A percentile compares a stretch with the other conserved stretches of the same genome.
phyloP scores from a whole-genome alignment of 139 green algal genomes.

The Marvania coccoides region DNA sequence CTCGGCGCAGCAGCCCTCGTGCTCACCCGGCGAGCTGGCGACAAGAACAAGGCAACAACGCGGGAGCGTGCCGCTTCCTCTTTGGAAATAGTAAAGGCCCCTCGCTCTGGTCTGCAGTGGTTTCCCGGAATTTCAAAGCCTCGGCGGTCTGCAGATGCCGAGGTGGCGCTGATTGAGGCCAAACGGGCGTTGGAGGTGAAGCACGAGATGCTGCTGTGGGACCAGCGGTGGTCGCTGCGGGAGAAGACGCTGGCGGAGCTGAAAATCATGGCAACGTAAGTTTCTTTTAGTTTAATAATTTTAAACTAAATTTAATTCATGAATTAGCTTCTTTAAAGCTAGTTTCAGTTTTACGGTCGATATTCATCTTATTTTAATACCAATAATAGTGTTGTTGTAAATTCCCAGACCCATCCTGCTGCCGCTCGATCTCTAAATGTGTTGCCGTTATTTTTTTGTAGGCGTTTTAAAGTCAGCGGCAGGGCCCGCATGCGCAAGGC shows the following conservation, averaged over 20 bases:
- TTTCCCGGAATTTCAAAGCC: not conserved
- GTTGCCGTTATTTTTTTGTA: not conserved
- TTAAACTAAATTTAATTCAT: no score
- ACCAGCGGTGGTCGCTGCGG: not conserved
- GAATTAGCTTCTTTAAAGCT: not conserved
- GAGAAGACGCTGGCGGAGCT: not conserved
- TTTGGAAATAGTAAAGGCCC: no score
- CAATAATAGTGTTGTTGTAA: no score
- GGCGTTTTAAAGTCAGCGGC: not conserved
- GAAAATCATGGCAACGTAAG: not conserved
- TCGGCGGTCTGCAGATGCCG: not conserved
- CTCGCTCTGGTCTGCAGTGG: not conserved
- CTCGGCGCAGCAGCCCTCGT: no score
- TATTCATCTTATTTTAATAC: no score
- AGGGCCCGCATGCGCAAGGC: slow-evolving; percentile 10
- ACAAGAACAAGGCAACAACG: no score
- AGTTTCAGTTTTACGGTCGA: not conserved
- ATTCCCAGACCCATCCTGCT: no score
- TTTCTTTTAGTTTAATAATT: not conserved
- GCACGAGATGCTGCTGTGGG: not conserved
- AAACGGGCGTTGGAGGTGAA: not conserved
- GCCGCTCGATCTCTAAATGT: not conserved
- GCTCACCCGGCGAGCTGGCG: no score
- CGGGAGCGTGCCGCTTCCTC: not conserved
- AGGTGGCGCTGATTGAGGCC: slow-evolving; percentile 1